These are phyloP conservation scores for Nelumbo lutea DNA, from an alignment of 164 flowering plant genomes.

Conservation along the genomic window DNA sequence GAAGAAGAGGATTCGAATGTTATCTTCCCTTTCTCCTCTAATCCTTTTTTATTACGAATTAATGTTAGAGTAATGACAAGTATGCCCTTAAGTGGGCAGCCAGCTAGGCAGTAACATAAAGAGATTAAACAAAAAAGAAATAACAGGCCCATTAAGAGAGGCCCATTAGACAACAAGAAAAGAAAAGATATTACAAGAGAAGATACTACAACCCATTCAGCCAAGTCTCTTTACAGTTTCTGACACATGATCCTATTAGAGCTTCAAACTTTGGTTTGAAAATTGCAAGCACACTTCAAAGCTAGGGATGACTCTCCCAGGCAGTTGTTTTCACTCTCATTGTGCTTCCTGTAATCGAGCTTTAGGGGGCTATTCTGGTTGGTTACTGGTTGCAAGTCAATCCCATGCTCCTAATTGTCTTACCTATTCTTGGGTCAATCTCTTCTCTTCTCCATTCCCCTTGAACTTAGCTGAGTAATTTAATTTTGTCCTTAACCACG, in stretches of 20 bases:
- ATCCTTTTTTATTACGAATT: too few species aligned
- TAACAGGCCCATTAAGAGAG: too few species aligned
- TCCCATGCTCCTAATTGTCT: constrained; percentile 54
- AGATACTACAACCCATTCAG: too few species aligned
- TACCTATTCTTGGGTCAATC: constrained; percentile 65
- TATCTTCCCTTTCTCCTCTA: too few species aligned
- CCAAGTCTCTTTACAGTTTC: too few species aligned
- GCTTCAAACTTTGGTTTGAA: constrained; percentile 77
- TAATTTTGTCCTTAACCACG: background rate
- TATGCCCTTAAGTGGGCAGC: too few species aligned
- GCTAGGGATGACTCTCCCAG: constrained; percentile 81
- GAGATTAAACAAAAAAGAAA: too few species aligned
- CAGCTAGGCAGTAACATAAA: too few species aligned
- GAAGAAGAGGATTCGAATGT: too few species aligned
- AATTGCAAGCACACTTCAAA: constrained; percentile 53
- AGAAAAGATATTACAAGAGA: too few species aligned
- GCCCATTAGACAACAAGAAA: too few species aligned
- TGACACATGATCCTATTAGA: constrained; percentile 45
- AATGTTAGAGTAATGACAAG: too few species aligned
- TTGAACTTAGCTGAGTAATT: background rate
- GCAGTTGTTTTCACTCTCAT: constrained; percentile 87
- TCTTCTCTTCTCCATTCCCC: background rate
- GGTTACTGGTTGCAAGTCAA: constrained; percentile 98
- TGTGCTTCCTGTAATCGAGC: constrained; percentile 89
- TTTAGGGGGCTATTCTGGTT: constrained; percentile 97